Evolutionary conservation across 768 basidiomycete genomes (phyloP).

Genomic region (Hygrocybe punicea): DNA sequence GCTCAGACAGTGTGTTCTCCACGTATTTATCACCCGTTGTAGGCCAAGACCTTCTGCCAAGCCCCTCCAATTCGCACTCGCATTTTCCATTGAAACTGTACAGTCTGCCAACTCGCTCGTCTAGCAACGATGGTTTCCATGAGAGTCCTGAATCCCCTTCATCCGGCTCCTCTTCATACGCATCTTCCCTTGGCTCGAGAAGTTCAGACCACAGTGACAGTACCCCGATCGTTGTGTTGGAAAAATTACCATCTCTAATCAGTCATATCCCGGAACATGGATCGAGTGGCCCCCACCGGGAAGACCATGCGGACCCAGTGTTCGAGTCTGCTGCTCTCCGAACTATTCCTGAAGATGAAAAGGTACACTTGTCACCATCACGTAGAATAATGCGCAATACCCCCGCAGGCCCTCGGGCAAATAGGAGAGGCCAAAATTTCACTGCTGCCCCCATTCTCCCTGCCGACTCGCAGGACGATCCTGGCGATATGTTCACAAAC

Average conservation of each 20-base stretch:
- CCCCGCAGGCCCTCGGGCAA: no score
- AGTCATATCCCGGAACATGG: no score
- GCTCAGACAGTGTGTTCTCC: constrained; percentile 53
- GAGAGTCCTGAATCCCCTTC: constrained; percentile 42
- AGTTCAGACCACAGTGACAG: neutral
- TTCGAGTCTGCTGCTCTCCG: no score
- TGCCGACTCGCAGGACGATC: no score
- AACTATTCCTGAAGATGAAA: no score
- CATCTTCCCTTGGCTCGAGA: constrained; percentile 1
- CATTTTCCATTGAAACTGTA: neutral
- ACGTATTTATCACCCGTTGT: constrained; percentile 42
- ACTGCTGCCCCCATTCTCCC: no score
- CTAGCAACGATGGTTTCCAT: neutral
- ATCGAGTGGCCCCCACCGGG: no score
- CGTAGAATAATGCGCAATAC: no score
- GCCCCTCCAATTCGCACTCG: constrained; percentile 1
- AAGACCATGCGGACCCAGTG: neutral
- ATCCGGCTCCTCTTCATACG: constrained; percentile 8
- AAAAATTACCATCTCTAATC: neutral
- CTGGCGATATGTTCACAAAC: no score
- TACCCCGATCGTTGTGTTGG: neutral
- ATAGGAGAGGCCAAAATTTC: no score
- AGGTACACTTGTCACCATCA: no score
- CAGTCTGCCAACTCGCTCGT: neutral
- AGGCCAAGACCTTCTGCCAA: constrained; percentile 1